Base-by-base conservation (phyloP, 768 basidiomycete species). In the Suillus discolor region DNA sequence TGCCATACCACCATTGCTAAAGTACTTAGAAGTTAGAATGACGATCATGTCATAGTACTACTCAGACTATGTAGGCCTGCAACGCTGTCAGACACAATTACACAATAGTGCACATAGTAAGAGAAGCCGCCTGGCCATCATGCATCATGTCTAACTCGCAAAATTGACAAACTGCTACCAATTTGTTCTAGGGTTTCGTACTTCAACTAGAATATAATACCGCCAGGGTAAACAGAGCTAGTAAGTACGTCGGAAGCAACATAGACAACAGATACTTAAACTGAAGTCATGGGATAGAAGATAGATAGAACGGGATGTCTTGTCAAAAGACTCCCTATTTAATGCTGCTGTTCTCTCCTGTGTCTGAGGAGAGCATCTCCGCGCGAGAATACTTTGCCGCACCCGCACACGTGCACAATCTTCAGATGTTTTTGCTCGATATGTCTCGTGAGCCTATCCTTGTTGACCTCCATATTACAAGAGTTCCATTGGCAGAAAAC, bases 361-460 rank as follows among this genome's bases (percentile, higher is more conserved):
- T 77, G 75, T 0, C 23, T 3, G 2, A 65, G 63, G 72, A 75
- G 62, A 0, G 67, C 67, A 1, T 71, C 67, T 36, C 64, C 62
- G 8, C 76, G 74, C 6, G 66, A 70, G 62, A 69, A 75, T 2
- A 51, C 0, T 1, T 12, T 1, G 1, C 15, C 15, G 20, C 74
- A 75, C 6, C 67, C 66, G 28, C 75, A 75, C 0, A 65, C 61
- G 74, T 74, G 70, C 2, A 49, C 59, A 44, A 65, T 67, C 12
- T 41, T 55, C 3, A 75, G 61, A 25, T 75, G 76, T 2, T 2
- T 63, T 20, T 77, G 72, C 51, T 76, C 69, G 0, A 77, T 54
- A 15, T 75, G 75, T 1, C 76, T 41, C 39, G 11, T 1, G 3
- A 60, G 25, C 20, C 3, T 28, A 67, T 15, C n/a, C 18, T 25